Base-by-base conservation (phyloP, 73 alveolate genomes). In the Paramecium caudatum region DNA sequence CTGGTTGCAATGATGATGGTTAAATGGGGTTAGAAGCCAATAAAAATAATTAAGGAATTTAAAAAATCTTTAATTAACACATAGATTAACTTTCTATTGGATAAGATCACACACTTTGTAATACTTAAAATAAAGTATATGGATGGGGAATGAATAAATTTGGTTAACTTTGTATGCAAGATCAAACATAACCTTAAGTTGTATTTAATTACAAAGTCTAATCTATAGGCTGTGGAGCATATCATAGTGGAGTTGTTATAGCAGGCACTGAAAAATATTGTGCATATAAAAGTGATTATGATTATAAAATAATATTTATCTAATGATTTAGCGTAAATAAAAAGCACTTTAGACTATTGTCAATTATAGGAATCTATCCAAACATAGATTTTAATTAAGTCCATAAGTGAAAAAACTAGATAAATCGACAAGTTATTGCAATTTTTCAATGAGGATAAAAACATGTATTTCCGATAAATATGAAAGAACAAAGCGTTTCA, bases 71-170 rank as follows among this genome's bases (percentile, higher is more conserved):
- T 23, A 55, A 55, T 55, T 21, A 55, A 6, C 8, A 55, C 13
- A 43, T 74, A 21, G 68, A 74, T 5, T 34, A 43, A n/a, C 7
- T 74, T 19, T 23, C 55, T 43, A 45, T 37, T 21, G 62, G 69
- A 4, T 74, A 74, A 27, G 68, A 74, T 45, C 88, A 74, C 19
- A 74, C 45, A 19, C 43, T 74, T 8, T 74, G 68, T 39, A 8
- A 19, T 9, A 2, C 69, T 41, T 19, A 37, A 15, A 47, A 30
- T 5, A 45, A 23, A 6, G 69, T 74, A 3, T 74, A 74, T 16
- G 88, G 88, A 12, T 74, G 88, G 88, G 88, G 88, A 43, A 15
- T 74, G 3, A 74, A 74, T 74, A 74, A 74, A 74, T 39, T 27
- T 74, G 88, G 88, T 16, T 63, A 74, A 74, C 39, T 74, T n/a